Conservation (phyloP, 352 stramenopile genomes). For the Pythium utonaiense region DNA sequence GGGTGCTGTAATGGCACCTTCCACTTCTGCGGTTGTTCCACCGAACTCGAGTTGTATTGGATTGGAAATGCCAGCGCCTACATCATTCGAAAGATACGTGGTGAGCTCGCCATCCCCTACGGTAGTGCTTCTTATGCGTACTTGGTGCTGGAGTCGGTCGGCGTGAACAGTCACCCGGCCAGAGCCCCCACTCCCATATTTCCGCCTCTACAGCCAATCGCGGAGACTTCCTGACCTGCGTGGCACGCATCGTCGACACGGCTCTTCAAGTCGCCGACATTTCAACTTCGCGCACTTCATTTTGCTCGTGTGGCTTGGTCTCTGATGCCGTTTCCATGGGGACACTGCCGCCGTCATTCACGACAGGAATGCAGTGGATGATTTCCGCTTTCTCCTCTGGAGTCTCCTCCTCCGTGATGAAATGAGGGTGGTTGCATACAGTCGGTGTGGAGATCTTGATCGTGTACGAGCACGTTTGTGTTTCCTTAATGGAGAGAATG, state of each 20-base stretch:
- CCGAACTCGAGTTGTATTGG: too few relatives aligned
- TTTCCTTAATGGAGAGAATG: constrained; percentile 77
- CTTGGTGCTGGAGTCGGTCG: neutral
- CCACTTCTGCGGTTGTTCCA: too few relatives aligned
- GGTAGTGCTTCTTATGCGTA: neutral
- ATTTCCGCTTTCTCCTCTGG: constrained; percentile 48
- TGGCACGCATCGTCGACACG: neutral
- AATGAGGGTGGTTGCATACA: constrained; percentile 80
- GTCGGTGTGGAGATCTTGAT: constrained; percentile 74
- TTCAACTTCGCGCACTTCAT: constrained; percentile 10
- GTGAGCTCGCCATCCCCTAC: too few relatives aligned
- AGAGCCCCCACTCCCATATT: neutral
- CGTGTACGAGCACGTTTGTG: constrained; percentile 78
- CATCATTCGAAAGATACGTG: too few relatives aligned
- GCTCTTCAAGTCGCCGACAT: constrained; percentile 6
- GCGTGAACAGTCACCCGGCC: neutral
- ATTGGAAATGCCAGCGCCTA: too few relatives aligned
- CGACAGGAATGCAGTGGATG: constrained; percentile 64
- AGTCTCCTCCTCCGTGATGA: constrained; percentile 65
- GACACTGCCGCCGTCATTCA: neutral
- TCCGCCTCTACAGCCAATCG: constrained; percentile 6
- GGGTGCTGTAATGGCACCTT: too few relatives aligned
- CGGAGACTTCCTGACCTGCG: neutral
- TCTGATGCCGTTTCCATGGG: neutral
- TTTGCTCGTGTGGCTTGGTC: neutral